phyloP scores from a whole-genome alignment of 495 filamentous ascomycete genomes.

The Aspergillus bertholletiae region DNA sequence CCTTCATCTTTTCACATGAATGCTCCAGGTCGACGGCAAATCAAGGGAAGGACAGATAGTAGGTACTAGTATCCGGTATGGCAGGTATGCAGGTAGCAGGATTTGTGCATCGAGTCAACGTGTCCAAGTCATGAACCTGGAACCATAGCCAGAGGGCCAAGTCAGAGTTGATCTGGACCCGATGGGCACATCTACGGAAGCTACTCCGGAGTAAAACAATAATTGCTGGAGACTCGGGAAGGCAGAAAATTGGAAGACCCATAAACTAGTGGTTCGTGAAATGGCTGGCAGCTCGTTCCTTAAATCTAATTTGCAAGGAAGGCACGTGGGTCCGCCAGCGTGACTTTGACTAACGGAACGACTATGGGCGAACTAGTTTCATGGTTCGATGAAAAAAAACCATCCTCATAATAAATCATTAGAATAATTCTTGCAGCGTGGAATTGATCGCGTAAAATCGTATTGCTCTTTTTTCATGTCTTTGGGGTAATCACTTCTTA shows the following conservation, averaged over 20 bases:
- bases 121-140: conserved; percentile 1
- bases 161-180: background rate
- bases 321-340: conserved; percentile 9
- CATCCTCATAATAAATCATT: too few species aligned
- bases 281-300: conserved; percentile 5
- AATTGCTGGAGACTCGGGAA: conserved; percentile 11
- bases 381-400: too few species aligned
- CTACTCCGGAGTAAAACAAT: conserved; percentile 3
- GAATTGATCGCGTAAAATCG: too few species aligned
- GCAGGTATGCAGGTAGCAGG: background rate
- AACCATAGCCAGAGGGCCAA: background rate
- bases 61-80: too few species aligned
- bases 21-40: background rate
- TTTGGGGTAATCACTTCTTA: too few species aligned
- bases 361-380: background rate
- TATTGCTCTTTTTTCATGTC: background rate
- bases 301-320: conserved; percentile 15
- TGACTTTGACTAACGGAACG: conserved; percentile 1
- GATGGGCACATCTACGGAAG: background rate
- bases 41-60: too few species aligned
- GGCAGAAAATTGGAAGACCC: conserved; percentile 3
- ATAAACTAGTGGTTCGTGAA: conserved; percentile 17
- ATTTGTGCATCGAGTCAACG: background rate
- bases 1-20: background rate
- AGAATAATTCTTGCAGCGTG: too few species aligned